Percentiles rank a stretch among this genome's conserved stretches.
Evolutionary conservation across 2,329 filamentous ascomycete genomes (phyloP).

Genomic region (Calcarisporium arbuscula): DNA sequence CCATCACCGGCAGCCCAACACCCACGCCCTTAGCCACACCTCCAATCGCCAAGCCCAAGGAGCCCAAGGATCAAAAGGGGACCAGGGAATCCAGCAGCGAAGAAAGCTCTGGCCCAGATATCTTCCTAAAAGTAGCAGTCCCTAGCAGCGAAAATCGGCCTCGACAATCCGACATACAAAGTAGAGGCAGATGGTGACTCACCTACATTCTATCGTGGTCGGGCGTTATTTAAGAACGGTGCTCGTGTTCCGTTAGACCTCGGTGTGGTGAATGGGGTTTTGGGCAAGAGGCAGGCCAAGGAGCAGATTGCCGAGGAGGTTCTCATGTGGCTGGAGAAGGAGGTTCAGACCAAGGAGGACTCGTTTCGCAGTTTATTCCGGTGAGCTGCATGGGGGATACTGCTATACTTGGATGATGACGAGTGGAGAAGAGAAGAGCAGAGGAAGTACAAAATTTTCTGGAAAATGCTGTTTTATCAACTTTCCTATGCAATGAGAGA

Average conservation of each 20-base stretch:
- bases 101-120: conserved; percentile 7
- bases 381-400: neutral
- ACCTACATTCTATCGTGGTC: conserved; percentile 28
- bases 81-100: conserved; percentile 3
- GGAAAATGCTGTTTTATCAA: no score
- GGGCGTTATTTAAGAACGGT: conserved; percentile 25
- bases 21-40: neutral
- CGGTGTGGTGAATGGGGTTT: conserved; percentile 25
- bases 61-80: no score
- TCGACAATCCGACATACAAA: conserved; percentile 27
- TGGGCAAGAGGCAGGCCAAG: conserved; percentile 27
- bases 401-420: neutral
- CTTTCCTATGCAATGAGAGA: no score
- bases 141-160: conserved; percentile 26
- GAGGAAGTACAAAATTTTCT: no score
- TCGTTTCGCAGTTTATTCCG: conserved; percentile 3
- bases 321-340: conserved; percentile 27
- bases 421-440: neutral
- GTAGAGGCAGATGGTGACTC: conserved; percentile 15
- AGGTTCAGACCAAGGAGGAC: conserved; percentile 11
- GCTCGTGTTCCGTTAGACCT: conserved; percentile 23
- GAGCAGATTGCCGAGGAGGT: conserved; percentile 33
- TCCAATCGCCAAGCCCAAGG: neutral
- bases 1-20: neutral
- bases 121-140: no score